Evolutionary conservation across 179 eudicot genomes (phyloP).

Genomic region (Vitellaria paradoxa): DNA sequence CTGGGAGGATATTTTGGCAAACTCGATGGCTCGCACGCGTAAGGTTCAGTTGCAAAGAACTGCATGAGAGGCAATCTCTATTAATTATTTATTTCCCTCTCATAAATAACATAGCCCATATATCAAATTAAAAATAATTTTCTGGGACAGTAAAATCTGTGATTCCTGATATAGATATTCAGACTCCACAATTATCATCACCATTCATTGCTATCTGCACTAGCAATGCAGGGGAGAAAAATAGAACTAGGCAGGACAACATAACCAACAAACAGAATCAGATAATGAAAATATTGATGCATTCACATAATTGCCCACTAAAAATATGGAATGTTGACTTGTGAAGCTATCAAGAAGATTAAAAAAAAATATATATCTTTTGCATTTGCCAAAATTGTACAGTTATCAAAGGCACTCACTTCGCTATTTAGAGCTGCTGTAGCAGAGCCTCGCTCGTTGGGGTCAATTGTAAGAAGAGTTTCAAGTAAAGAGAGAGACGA

Average conservation of each 20-base stretch:
- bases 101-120: background rate
- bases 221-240: background rate
- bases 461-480: conserved; percentile 73
- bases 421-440: conserved; percentile 68
- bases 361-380: background rate
- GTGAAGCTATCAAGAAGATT: conserved; percentile 7
- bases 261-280: background rate
- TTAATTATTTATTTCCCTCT: background rate
- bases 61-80: conserved; percentile 22
- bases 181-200: background rate
- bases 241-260: background rate
- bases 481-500: conserved; percentile 66
- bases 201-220: background rate
- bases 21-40: conserved; percentile 82
- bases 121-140: background rate
- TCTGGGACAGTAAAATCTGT: background rate
- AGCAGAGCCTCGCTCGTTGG: conserved; percentile 68
- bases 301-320: background rate
- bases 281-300: background rate
- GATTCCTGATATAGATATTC: background rate
- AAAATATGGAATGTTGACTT: background rate
- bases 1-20: conserved; percentile 94
- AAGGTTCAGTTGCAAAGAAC: conserved; percentile 83
- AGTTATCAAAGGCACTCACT: conserved; percentile 35
- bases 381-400: too few relatives aligned